phyloP scores from a whole-genome alignment of 2,329 filamentous ascomycete genomes.

The Septoria petroselini region DNA sequence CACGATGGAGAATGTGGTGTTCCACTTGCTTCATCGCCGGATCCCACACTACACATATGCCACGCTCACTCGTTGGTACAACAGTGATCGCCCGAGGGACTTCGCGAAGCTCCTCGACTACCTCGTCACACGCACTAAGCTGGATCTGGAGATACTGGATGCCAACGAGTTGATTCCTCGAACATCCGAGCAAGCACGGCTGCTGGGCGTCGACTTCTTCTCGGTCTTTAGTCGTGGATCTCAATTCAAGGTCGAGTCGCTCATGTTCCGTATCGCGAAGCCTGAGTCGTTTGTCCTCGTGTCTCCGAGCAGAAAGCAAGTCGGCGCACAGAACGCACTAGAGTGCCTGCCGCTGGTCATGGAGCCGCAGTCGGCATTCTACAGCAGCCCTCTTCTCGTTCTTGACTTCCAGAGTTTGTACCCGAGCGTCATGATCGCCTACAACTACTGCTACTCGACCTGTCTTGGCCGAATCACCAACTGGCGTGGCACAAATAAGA shows the following conservation, averaged over 20 bases:
- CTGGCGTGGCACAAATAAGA: slow-evolving; percentile 90
- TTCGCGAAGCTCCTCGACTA: slow-evolving; percentile 74
- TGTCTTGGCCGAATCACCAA: slow-evolving; percentile 80
- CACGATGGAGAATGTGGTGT: slow-evolving; percentile 92
- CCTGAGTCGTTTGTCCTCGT: slow-evolving; percentile 90
- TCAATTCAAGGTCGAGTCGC: slow-evolving; percentile 97
- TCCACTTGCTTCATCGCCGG: slow-evolving; percentile 80
- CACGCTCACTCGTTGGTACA: slow-evolving; percentile 80
- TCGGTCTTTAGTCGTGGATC: slow-evolving; percentile 92
- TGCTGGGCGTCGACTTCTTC: slow-evolving; percentile 94
- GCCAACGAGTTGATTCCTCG: slow-evolving; percentile 82
- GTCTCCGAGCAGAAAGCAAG: slow-evolving; percentile 86
- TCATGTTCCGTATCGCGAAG: slow-evolving; percentile 98
- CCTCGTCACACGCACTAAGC: slow-evolving; percentile 68
- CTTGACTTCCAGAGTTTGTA: slow-evolving; percentile 96
- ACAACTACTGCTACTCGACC: slow-evolving; percentile 98
- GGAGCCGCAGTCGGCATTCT: slow-evolving; percentile 95
- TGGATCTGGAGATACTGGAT: slow-evolving; percentile 88
- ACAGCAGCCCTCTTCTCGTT: slow-evolving; percentile 82
- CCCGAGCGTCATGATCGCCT: slow-evolving; percentile 97
- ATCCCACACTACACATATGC: slow-evolving; percentile 83
- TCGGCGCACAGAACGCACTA: slow-evolving; percentile 87
- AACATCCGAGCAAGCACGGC: slow-evolving; percentile 88
- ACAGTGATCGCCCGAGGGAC: slow-evolving; percentile 63
- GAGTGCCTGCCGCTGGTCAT: slow-evolving; percentile 94